Conservation (phyloP, 192 early-diverging fungal genomes). For the Entomortierella lignicola region DNA sequence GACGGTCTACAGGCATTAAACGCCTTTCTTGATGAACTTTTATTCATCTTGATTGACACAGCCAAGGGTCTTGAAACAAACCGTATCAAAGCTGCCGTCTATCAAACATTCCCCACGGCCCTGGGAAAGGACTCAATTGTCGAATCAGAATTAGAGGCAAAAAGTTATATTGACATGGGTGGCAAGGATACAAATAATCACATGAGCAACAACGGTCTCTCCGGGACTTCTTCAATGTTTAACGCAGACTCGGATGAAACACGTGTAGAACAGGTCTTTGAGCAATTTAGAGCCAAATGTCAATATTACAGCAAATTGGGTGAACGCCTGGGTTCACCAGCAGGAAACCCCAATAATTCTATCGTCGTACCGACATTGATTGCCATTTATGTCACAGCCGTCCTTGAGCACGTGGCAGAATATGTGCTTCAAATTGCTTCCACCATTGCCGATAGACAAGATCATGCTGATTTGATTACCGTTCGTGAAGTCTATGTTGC, state of each 20-base stretch:
- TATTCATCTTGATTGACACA: slow-evolving; percentile 59
- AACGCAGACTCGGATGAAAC: slow-evolving; percentile 50
- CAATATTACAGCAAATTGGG: slow-evolving; percentile 66
- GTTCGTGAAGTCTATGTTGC: slow-evolving; percentile 64
- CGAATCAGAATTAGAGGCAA: slow-evolving; percentile 70
- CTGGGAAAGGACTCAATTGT: slow-evolving; percentile 71
- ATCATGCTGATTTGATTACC: slow-evolving; percentile 65
- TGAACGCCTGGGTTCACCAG: slow-evolving; percentile 51
- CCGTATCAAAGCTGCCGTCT: slow-evolving; percentile 61
- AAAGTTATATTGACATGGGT: slow-evolving; percentile 64
- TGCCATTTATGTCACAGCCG: slow-evolving; percentile 70
- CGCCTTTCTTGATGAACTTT: slow-evolving; percentile 68
- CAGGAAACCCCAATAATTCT: slow-evolving; percentile 40
- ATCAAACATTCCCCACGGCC: slow-evolving; percentile 59
- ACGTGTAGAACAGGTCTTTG: slow-evolving; percentile 53
- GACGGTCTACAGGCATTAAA: slow-evolving; percentile 68
- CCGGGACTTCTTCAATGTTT: slow-evolving; percentile 44
- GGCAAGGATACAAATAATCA: slow-evolving; percentile 56
- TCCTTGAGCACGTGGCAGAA: slow-evolving; percentile 70
- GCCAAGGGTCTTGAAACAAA: slow-evolving; percentile 61
- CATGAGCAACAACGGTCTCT: slow-evolving; percentile 29
- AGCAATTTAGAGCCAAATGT: slow-evolving; percentile 65
- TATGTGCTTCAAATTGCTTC: slow-evolving; percentile 62
- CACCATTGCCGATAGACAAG: slow-evolving; percentile 57
- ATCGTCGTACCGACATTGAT: slow-evolving; percentile 56